Conservation (phyloP, 495 filamentous ascomycete species). For the Pseudoneurospora amorphoporcata region DNA sequence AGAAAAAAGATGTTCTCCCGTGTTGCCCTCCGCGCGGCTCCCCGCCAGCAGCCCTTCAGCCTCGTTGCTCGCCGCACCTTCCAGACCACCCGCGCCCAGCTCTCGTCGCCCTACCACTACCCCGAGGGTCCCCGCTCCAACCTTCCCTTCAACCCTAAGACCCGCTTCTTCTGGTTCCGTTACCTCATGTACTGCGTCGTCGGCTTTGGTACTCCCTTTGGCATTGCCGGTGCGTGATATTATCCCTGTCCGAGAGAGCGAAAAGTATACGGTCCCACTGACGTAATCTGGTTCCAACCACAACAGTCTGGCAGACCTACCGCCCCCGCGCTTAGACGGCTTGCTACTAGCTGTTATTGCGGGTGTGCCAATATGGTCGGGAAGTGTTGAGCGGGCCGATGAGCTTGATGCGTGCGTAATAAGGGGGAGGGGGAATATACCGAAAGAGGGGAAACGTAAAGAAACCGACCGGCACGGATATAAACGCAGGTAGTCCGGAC, state of each 20-base stretch:
- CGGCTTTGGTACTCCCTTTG: conserved; percentile 75
- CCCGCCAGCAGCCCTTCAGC: conserved; percentile 50
- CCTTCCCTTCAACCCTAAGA: conserved; percentile 92
- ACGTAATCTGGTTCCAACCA: neutral
- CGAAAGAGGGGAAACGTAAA: neutral
- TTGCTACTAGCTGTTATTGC: neutral
- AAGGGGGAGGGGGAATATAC: neutral
- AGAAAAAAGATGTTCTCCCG: conserved; percentile 70
- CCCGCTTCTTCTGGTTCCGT: conserved; percentile 66
- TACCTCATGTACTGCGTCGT: conserved; percentile 74
- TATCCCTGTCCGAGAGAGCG: neutral
- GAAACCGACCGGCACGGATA: neutral
- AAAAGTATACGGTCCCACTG: neutral
- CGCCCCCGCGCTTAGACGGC: conserved; percentile 44
- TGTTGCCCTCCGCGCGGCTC: conserved; percentile 58
- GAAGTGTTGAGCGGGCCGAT: neutral
- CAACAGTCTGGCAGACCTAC: conserved; percentile 76
- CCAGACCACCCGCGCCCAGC: conserved; percentile 76
- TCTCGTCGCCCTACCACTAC: conserved; percentile 93
- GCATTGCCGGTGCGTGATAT: conserved; percentile 61
- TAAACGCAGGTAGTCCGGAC: neutral
- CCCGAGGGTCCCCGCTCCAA: conserved; percentile 90
- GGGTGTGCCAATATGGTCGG: neutral
- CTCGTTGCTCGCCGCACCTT: conserved; percentile 84
- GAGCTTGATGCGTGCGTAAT: neutral